These are phyloP conservation scores for Zalaria obscura DNA, from an alignment of 2,329 filamentous ascomycete species.

Conservation along the genomic window DNA sequence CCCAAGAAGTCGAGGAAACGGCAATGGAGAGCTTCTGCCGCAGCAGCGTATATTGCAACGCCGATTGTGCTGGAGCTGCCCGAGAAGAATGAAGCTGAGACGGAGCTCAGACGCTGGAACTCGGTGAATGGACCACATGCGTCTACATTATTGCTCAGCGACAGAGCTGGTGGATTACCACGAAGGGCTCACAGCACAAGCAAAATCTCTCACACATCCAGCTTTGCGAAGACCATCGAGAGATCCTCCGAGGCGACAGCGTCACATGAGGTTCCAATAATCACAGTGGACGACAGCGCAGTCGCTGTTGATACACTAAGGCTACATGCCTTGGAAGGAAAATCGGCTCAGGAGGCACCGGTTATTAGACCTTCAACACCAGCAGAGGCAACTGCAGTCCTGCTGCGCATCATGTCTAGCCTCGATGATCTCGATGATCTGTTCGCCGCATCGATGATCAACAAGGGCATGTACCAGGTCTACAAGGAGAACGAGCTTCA, in stretches of 20 bases:
- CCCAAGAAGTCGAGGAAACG: constrained; percentile 29
- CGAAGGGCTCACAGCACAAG: neutral
- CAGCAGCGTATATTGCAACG: neutral
- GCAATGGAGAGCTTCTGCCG: constrained; percentile 12
- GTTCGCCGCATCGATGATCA: constrained; percentile 39
- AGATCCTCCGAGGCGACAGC: neutral
- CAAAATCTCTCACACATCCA: neutral
- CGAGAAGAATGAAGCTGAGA: neutral
- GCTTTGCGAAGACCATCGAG: neutral
- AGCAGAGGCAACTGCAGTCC: constrained; percentile 32
- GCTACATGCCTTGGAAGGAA: neutral
- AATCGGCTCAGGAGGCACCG: neutral
- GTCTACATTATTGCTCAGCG: neutral
- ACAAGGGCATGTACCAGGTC: constrained; percentile 40
- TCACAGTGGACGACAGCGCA: neutral
- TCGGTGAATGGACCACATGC: too few relatives aligned
- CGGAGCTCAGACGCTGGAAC: too few relatives aligned
- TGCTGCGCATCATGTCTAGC: constrained; percentile 36
- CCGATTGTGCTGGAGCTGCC: neutral
- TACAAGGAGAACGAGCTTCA: constrained; percentile 43
- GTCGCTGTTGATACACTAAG: neutral
- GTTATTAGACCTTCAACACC: neutral
- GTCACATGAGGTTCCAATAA: neutral
- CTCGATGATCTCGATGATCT: constrained; percentile 39
- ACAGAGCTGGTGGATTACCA: neutral